Evolutionary conservation across 169 alveolate genomes (phyloP).

Genomic region (Plasmodium relictum): DNA sequence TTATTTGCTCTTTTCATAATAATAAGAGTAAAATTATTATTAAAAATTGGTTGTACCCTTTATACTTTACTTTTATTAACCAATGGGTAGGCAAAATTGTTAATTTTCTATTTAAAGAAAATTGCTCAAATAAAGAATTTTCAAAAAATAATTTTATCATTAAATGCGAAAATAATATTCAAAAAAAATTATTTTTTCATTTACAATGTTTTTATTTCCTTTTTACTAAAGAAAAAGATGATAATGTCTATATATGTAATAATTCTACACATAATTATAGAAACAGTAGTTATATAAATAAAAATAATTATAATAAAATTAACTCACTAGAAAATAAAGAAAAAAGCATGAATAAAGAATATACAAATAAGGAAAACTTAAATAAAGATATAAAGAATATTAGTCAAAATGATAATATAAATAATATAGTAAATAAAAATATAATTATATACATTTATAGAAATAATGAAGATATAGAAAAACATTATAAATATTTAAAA

Average conservation of each 20-base stretch:
- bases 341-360: neutral
- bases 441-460: conserved; percentile 29
- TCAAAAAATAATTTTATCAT: conserved; percentile 22
- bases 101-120: conserved; percentile 4
- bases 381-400: neutral
- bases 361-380: no score
- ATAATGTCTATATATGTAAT: neutral
- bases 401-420: conserved; percentile 1
- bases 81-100: conserved; percentile 13
- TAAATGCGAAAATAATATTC: conserved; percentile 35
- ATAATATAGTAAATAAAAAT: neutral
- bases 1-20: neutral
- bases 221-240: conserved; percentile 7
- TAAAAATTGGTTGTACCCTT: neutral
- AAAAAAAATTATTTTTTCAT: conserved; percentile 55
- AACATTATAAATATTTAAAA: conserved; percentile 51
- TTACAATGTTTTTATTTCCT: conserved; percentile 31
- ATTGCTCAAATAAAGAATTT: neutral
- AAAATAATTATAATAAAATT: neutral
- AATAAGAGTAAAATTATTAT: neutral
- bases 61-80: conserved; percentile 13
- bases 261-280: neutral
- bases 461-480: conserved; percentile 36
- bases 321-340: neutral
- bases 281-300: neutral